Conservation (phyloP, 1,284 basidiomycete species). For the Flammula alnicola region DNA sequence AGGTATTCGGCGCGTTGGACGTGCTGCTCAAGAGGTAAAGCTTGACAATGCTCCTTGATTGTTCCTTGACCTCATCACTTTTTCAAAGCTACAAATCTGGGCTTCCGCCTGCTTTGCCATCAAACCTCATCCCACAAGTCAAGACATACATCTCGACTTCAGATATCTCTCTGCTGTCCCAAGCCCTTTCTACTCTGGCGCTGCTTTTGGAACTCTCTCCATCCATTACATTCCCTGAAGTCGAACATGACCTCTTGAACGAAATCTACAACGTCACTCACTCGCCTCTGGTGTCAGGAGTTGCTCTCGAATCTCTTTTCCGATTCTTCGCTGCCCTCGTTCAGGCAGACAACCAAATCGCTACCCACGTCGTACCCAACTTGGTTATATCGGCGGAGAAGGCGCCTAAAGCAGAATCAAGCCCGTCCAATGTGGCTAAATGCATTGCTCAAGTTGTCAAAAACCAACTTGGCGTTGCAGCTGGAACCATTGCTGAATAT, state of each 20-base stretch:
- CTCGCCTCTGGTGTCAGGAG: slow-evolving; percentile 77
- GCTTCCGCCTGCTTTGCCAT: slow-evolving; percentile 65
- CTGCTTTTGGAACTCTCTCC: slow-evolving; percentile 76
- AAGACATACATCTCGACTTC: slow-evolving; percentile 71
- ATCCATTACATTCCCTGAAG: slow-evolving; percentile 64
- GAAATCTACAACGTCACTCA: slow-evolving; percentile 75
- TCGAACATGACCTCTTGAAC: slow-evolving; percentile 72
- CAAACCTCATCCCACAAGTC: slow-evolving; percentile 72
- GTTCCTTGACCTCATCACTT: slow-evolving; percentile 4
- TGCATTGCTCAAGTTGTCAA: slow-evolving; percentile 83
- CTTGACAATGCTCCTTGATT: background rate
- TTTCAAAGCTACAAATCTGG: slow-evolving; percentile 61
- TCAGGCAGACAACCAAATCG: slow-evolving; percentile 81
- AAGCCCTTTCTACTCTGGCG: slow-evolving; percentile 73
- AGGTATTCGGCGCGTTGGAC: slow-evolving; percentile 81
- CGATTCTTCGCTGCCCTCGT: slow-evolving; percentile 83
- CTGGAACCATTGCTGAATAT: slow-evolving; percentile 82
- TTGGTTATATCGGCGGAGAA: slow-evolving; percentile 68
- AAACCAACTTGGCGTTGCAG: slow-evolving; percentile 69
- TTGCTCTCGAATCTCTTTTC: slow-evolving; percentile 80
- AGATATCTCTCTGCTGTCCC: slow-evolving; percentile 81
- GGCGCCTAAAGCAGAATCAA: slow-evolving; percentile 57
- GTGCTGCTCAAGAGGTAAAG: slow-evolving; percentile 70
- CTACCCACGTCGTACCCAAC: slow-evolving; percentile 75
- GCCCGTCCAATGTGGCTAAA: slow-evolving; percentile 75